These are phyloP conservation scores for Apiospora aurea DNA, from an alignment of 2,329 filamentous ascomycete species.

Conservation along the genomic window DNA sequence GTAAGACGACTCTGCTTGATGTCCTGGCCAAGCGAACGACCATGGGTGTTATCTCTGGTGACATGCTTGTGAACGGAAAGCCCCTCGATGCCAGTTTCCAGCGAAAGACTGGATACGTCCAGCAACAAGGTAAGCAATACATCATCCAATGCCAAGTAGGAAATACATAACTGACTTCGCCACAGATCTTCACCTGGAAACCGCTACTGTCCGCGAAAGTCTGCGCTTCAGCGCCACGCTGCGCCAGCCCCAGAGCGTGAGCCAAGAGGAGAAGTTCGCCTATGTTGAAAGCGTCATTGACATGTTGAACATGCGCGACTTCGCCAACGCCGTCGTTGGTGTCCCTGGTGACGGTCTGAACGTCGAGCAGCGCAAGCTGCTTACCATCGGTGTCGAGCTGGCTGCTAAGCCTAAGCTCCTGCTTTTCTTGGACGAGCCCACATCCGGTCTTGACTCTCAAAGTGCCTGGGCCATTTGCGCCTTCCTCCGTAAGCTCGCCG, in stretches of 20 bases:
- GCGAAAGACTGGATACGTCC: slow-evolving; percentile 72
- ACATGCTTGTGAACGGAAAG: slow-evolving; percentile 72
- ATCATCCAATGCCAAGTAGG: no score
- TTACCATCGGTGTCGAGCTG: slow-evolving; percentile 78
- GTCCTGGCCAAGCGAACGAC: slow-evolving; percentile 73
- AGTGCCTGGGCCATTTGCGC: slow-evolving; percentile 76
- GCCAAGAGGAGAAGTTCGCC: slow-evolving; percentile 67
- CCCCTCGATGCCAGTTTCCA: slow-evolving; percentile 71
- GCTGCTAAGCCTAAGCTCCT: slow-evolving; percentile 75
- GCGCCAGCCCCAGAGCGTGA: slow-evolving; percentile 65
- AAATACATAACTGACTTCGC: background rate
- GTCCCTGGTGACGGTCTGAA: slow-evolving; percentile 68
- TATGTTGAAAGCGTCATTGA: slow-evolving; percentile 75
- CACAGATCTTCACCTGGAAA: slow-evolving; percentile 67
- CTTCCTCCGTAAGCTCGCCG: slow-evolving; percentile 68
- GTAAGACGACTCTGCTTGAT: slow-evolving; percentile 76
- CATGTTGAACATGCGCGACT: slow-evolving; percentile 70
- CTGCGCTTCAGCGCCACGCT: slow-evolving; percentile 70
- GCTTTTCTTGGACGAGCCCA: slow-evolving; percentile 78
- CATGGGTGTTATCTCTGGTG: slow-evolving; percentile 73
- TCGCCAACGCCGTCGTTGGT: slow-evolving; percentile 74
- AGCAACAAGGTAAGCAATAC: slow-evolving; percentile 59
- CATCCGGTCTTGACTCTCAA: slow-evolving; percentile 75
- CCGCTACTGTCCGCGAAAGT: slow-evolving; percentile 71
- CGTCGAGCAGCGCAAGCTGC: slow-evolving; percentile 55